These are phyloP conservation scores for Taiwanofungus camphoratus DNA, from an alignment of 1,284 basidiomycete species.

Conservation along the genomic window DNA sequence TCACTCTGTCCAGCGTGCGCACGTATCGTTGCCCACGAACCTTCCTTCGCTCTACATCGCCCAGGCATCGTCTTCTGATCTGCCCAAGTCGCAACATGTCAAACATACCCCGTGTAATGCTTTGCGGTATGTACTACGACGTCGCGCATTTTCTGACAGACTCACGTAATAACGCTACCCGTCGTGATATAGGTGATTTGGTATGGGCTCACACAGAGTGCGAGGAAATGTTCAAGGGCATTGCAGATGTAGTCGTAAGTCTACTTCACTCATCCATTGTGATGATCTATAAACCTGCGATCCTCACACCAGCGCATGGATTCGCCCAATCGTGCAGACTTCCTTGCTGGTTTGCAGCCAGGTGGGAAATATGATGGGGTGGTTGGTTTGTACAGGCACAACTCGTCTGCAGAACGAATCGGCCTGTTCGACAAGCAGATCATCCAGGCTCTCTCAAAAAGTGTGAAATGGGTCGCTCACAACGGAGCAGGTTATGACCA, in stretches of 20 bases:
- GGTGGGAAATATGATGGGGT: slow-evolving; percentile 73
- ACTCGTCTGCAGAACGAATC: slow-evolving; percentile 55
- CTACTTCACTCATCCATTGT: not conserved
- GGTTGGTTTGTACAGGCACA: slow-evolving; percentile 79
- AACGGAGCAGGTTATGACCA: slow-evolving; percentile 93
- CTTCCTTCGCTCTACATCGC: not conserved
- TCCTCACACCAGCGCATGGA: slow-evolving; percentile 39
- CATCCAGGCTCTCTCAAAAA: slow-evolving; percentile 55
- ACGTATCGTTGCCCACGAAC: not conserved
- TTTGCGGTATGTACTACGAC: slow-evolving; percentile 17
- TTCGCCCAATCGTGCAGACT: slow-evolving; percentile 60
- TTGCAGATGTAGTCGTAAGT: slow-evolving; percentile 76
- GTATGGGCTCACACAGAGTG: slow-evolving; percentile 45
- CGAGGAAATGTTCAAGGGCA: slow-evolving; percentile 54
- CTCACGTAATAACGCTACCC: not conserved
- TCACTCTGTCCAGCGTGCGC: not conserved
- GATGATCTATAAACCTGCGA: not conserved
- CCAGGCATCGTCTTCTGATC: not conserved
- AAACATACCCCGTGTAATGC: slow-evolving; percentile 18
- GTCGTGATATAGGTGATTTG: slow-evolving; percentile 5
- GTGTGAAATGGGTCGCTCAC: slow-evolving; percentile 83
- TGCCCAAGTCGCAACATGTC: no score
- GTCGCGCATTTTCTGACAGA: not conserved
- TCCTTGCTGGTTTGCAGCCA: slow-evolving; percentile 58
- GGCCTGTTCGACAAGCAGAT: slow-evolving; percentile 83